These are phyloP conservation scores for Malassezia globosa DNA, from an alignment of 1,284 basidiomycete genomes.

Conservation along the genomic window DNA sequence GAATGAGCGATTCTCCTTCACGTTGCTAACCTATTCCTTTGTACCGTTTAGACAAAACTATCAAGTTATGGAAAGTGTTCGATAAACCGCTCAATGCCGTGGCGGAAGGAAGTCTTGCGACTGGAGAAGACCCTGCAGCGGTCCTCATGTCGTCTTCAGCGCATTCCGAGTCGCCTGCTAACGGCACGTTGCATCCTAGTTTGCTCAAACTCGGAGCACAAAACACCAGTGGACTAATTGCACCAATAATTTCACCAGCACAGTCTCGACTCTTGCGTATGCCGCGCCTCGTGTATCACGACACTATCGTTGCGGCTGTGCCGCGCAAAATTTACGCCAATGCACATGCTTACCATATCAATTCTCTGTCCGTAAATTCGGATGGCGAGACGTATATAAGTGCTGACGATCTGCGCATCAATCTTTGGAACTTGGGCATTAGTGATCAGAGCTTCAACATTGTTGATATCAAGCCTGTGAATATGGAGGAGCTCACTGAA, in stretches of 20 bases:
- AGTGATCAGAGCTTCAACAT: conserved; percentile 99
- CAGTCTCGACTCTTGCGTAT: conserved; percentile 30
- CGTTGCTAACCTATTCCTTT: not conserved
- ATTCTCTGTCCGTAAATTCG: conserved; percentile 97
- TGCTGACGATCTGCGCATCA: conserved; percentile 90
- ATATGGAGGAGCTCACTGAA: conserved; percentile 99
- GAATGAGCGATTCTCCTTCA: not conserved
- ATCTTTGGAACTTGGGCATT: conserved; percentile 97
- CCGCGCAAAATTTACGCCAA: conserved; percentile 98
- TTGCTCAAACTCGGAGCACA: conserved; percentile 18
- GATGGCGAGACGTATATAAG: conserved; percentile 99
- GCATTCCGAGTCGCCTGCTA: not conserved
- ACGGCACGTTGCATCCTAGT: conserved; percentile 26
- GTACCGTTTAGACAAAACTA: conserved; percentile 69
- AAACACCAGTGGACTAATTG: not conserved
- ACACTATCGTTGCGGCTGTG: conserved; percentile 95
- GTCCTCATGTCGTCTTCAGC: conserved; percentile 22
- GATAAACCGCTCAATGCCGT: conserved; percentile 94
- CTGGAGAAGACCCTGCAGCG: conserved; percentile 19
- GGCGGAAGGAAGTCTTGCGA: conserved; percentile 86
- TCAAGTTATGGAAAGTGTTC: conserved; percentile 99
- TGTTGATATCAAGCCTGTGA: conserved; percentile 98
- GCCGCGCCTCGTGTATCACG: conserved; percentile 67
- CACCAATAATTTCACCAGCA: conserved; percentile 11
- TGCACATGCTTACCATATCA: conserved; percentile 99